These are phyloP conservation scores for Gossypium davidsonii DNA, from an alignment of 441 rosid genomes.

Conservation along the genomic window DNA sequence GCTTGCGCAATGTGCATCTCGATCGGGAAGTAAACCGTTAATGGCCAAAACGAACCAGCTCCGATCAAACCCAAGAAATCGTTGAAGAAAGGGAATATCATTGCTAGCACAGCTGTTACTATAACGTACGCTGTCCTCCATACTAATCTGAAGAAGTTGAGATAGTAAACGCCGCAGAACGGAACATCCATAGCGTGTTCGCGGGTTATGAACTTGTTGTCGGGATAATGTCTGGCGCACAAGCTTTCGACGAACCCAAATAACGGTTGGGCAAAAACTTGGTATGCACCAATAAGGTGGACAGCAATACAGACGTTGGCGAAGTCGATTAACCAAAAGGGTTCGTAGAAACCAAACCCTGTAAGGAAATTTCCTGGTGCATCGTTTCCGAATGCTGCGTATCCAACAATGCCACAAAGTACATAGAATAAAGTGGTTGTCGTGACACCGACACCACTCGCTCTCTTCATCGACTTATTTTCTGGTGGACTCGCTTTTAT, in stretches of 20 bases:
- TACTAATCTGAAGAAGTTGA: conserved; percentile 54
- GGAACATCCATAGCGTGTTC: conserved; percentile 48
- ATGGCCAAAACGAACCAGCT: conserved; percentile 73
- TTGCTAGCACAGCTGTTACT: conserved; percentile 51
- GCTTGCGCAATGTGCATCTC: conserved; percentile 74
- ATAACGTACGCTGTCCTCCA: conserved; percentile 72
- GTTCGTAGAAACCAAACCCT: conserved; percentile 82
- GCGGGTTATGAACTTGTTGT: conserved; percentile 41
- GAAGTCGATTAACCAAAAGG: conserved; percentile 73
- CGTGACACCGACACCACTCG: conserved; percentile 41
- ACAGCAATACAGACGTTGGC: conserved; percentile 73
- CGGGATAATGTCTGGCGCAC: conserved; percentile 49
- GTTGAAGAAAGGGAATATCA: conserved; percentile 87
- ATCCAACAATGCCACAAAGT: conserved; percentile 73
- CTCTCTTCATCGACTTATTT: conserved; percentile 76
- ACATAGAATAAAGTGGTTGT: conserved; percentile 67
- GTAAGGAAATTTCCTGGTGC: conserved; percentile 87
- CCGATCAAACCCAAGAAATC: conserved; percentile 72
- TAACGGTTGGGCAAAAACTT: conserved; percentile 70
- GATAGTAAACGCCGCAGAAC: conserved; percentile 29
- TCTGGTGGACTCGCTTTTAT: conserved; percentile 64
- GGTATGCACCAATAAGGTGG: conserved; percentile 84
- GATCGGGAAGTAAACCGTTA: conserved; percentile 71
- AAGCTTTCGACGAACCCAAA: conserved; percentile 51
- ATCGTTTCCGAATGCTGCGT: conserved; percentile 74